Conservation (phyloP, 2,329 filamentous ascomycete genomes). For the Lachnellula occidentalis region DNA sequence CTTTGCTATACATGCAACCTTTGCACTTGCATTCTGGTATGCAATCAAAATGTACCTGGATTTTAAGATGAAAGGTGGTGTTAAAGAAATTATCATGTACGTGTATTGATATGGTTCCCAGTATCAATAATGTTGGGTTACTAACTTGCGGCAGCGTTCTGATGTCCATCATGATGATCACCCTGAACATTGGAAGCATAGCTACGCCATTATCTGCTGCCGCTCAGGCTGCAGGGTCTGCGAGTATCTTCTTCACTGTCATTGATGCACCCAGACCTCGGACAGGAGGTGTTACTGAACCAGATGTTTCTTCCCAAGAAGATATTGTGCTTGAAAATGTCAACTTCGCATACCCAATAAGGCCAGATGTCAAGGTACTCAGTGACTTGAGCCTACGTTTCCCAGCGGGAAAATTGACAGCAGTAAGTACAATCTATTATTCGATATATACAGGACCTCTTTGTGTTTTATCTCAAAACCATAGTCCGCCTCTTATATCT, state of each 20-base stretch:
- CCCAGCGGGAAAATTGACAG: conserved; percentile 26
- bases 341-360: conserved; percentile 32
- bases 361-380: conserved; percentile 30
- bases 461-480: no score
- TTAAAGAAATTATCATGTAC: conserved; percentile 52
- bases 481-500: no score
- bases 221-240: conserved; percentile 32
- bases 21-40: conserved; percentile 56
- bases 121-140: background rate
- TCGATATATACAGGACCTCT: no score
- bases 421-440: no score
- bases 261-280: conserved; percentile 32
- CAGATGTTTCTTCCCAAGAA: conserved; percentile 41
- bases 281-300: conserved; percentile 36
- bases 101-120: conserved; percentile 18
- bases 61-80: conserved; percentile 37
- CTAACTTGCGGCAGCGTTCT: conserved; percentile 10
- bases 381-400: conserved; percentile 30
- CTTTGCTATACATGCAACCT: conserved; percentile 34
- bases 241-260: conserved; percentile 32
- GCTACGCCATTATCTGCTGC: conserved; percentile 49
- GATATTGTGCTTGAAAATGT: conserved; percentile 31
- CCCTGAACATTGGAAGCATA: conserved; percentile 42
- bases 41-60: conserved; percentile 46
- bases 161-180: conserved; percentile 21